phyloP scores from a whole-genome alignment of 1,139 yeast species.

The Suhomyces panamericanus region DNA sequence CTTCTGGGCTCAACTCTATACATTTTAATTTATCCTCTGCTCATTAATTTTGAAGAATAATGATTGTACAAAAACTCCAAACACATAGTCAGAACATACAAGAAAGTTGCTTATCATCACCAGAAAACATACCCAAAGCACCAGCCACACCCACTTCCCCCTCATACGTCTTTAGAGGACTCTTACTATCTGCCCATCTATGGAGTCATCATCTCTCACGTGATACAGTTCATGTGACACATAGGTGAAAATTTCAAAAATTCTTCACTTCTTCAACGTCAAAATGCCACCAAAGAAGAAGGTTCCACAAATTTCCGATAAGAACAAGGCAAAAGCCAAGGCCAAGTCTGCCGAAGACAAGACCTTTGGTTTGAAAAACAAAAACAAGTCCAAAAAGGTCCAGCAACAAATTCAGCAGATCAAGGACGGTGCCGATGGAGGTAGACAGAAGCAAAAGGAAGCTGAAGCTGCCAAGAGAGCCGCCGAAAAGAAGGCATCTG shows the following conservation, averaged over 20 bases:
- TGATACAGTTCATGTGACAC: not conserved
- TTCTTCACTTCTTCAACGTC: constrained; percentile 1
- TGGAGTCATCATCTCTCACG: not conserved
- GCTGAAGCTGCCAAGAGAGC: constrained; percentile 73
- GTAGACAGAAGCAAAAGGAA: constrained; percentile 66
- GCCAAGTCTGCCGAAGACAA: constrained; percentile 77
- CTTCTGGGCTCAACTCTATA: no score
- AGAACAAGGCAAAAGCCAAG: constrained; percentile 68
- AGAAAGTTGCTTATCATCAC: no score
- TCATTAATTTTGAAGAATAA: no score
- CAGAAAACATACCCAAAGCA: not conserved
- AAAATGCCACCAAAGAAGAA: constrained; percentile 66
- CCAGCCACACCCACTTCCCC: not conserved
- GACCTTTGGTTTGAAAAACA: constrained; percentile 92
- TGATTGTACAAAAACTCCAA: no score
- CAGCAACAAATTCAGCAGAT: constrained; percentile 84
- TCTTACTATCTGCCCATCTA: no score
- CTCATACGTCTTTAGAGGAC: no score
- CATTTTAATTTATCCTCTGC: no score
- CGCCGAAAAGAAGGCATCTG: constrained; percentile 90
- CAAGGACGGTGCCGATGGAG: constrained; percentile 60
- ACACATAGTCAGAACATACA: no score
- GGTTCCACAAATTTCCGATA: constrained; percentile 55
- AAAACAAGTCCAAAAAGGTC: constrained; percentile 89
- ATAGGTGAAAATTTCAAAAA: not conserved